Evolutionary conservation across 768 basidiomycete genomes (phyloP).

Genomic region (Podaxis carcinomalis): DNA sequence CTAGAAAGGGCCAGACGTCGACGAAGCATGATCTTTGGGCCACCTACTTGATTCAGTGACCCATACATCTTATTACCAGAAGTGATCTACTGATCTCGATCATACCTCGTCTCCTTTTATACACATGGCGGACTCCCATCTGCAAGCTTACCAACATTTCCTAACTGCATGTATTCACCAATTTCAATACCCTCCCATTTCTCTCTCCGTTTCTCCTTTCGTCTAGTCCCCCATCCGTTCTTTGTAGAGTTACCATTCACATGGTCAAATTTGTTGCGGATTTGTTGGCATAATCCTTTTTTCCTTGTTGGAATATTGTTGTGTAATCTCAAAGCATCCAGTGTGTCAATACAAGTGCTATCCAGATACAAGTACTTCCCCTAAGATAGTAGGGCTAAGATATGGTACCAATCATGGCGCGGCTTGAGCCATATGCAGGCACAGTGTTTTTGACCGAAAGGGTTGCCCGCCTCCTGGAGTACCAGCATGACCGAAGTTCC

Average conservation of each 20-base stretch:
- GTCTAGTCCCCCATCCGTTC: background rate
- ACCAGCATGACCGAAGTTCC: background rate
- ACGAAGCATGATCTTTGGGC: slow-evolving; percentile 30
- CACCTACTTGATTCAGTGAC: slow-evolving; percentile 19
- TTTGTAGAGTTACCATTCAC: background rate
- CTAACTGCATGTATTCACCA: background rate
- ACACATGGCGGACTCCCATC: background rate
- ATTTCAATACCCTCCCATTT: background rate
- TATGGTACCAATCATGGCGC: background rate
- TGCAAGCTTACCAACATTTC: background rate
- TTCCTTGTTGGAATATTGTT: background rate
- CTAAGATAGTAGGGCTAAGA: too few relatives aligned
- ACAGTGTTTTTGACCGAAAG: background rate
- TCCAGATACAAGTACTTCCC: background rate
- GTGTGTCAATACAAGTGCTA: slow-evolving; percentile 4
- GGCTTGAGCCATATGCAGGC: background rate
- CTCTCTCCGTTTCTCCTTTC: background rate
- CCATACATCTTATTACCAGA: background rate
- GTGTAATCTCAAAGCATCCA: slow-evolving; percentile 1
- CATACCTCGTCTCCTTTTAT: background rate
- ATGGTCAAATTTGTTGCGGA: background rate
- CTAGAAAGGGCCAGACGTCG: slow-evolving; percentile 64
- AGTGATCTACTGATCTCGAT: background rate
- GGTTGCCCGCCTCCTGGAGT: background rate
- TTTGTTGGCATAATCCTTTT: background rate